Conservation (phyloP, 2,329 filamentous ascomycete genomes). For the Alternaria viburni region DNA sequence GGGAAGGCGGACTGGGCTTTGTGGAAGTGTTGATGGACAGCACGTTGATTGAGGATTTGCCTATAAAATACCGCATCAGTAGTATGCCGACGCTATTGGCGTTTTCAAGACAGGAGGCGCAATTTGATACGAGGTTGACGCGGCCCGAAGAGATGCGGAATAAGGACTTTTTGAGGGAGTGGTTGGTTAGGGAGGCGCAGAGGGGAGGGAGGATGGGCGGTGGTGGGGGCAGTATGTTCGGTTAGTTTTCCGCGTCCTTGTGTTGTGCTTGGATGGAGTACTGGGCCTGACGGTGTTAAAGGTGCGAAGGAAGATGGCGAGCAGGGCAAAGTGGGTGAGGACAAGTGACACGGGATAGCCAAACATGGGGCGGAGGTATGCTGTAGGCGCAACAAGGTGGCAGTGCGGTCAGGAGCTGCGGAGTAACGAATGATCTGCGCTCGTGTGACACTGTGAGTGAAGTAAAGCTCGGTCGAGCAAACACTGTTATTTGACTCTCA, state of each 20-base stretch:
- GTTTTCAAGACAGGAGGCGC: conserved; percentile 58
- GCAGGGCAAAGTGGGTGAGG: background rate
- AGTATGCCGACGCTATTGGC: conserved; percentile 58
- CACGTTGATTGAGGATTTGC: conserved; percentile 51
- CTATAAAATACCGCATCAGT: conserved; percentile 49
- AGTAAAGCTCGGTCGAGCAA: background rate
- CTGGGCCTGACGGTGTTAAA: conserved; percentile 5
- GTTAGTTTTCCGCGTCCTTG: conserved; percentile 26
- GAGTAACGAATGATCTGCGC: background rate
- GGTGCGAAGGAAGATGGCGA: background rate
- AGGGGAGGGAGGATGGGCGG: conserved; percentile 54
- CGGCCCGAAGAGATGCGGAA: conserved; percentile 55
- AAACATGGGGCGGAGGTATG: background rate
- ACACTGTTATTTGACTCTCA: background rate
- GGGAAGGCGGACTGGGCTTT: conserved; percentile 54
- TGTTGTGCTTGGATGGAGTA: background rate
- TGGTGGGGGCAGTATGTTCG: conserved; percentile 53
- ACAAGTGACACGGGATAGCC: background rate
- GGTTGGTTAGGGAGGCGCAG: conserved; percentile 56
- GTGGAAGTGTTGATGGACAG: conserved; percentile 58
- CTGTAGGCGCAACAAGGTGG: background rate
- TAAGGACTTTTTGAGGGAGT: conserved; percentile 52
- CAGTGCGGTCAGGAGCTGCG: background rate
- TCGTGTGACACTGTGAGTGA: background rate
- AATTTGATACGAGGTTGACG: conserved; percentile 55